Percentiles rank a stretch among this genome's conserved stretches.
These are phyloP conservation scores for Citrullus amarus DNA, from an alignment of 306 rosid species.

Conservation along the genomic window DNA sequence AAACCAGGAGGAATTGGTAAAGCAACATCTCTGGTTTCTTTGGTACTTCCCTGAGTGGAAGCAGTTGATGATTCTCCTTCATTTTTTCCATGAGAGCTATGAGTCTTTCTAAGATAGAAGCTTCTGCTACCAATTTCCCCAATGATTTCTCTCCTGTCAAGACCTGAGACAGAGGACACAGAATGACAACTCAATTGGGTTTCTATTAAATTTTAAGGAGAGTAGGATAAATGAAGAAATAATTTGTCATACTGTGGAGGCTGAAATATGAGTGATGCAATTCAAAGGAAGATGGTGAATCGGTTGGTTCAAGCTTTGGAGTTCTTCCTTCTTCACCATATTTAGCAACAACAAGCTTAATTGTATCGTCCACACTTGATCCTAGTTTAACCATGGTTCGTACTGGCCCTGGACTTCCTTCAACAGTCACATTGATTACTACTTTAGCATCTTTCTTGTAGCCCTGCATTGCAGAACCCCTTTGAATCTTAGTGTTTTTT, in stretches of 20 bases:
- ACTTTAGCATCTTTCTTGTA: conserved; percentile 76
- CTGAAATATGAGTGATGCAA: conserved; percentile 76
- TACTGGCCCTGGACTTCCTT: conserved; percentile 85
- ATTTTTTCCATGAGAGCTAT: background rate
- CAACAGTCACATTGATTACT: conserved; percentile 71
- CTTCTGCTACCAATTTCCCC: conserved; percentile 74
- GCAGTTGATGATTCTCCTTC: conserved; percentile 16
- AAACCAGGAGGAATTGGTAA: conserved; percentile 23
- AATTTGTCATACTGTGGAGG: conserved; percentile 43
- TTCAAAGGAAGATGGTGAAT: conserved; percentile 32
- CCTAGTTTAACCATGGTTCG: conserved; percentile 68
- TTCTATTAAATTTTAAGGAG: background rate
- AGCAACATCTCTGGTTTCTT: background rate
- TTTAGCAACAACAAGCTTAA: conserved; percentile 46
- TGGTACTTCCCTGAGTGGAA: conserved; percentile 14
- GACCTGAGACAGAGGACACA: conserved; percentile 30
- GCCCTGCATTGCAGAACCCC: conserved; percentile 8
- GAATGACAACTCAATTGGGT: background rate
- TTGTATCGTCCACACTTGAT: conserved; percentile 60
- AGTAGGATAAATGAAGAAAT: background rate
- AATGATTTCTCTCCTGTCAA: conserved; percentile 52
- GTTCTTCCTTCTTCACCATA: conserved; percentile 65
- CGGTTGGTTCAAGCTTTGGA: conserved; percentile 31
- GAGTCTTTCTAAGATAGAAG: conserved; percentile 50
- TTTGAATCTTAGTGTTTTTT: too few species aligned